These are phyloP conservation scores for Oenanthe sinensis DNA, from an alignment of 129 eudicot genomes.

Conservation along the genomic window DNA sequence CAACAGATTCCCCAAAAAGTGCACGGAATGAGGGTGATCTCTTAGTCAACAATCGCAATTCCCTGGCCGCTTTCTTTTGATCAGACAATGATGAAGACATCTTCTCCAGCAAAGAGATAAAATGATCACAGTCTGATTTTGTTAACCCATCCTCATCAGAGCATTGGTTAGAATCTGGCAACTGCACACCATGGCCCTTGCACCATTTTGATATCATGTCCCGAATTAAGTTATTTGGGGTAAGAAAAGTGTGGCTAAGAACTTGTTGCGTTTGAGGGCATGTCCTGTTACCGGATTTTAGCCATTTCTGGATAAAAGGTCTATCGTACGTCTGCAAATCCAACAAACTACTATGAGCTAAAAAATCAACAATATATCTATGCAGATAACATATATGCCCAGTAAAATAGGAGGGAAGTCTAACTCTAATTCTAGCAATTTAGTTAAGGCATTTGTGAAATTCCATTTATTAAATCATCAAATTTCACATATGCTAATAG, in stretches of 20 bases:
- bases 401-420: not conserved
- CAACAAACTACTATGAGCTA: not conserved
- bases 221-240: slow-evolving; percentile 28
- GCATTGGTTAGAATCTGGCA: slow-evolving; percentile 15
- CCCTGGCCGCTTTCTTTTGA: slow-evolving; percentile 29
- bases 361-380: not conserved
- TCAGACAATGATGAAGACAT: slow-evolving; percentile 26
- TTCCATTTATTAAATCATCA: not conserved
- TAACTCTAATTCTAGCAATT: not conserved
- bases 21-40: slow-evolving; percentile 30
- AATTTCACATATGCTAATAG: not conserved
- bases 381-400: not conserved
- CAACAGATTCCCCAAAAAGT: slow-evolving; percentile 22
- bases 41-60: slow-evolving; percentile 26
- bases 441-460: not conserved
- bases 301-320: slow-evolving; percentile 32
- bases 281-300: slow-evolving; percentile 26
- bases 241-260: slow-evolving; percentile 25
- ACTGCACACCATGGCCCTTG: slow-evolving; percentile 9
- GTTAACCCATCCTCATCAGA: slow-evolving; percentile 13
- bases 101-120: slow-evolving; percentile 26
- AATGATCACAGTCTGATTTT: slow-evolving; percentile 19
- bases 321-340: slow-evolving; percentile 39
- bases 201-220: slow-evolving; percentile 35
- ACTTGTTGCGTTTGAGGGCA: slow-evolving; percentile 37